Evolutionary conservation across 495 filamentous ascomycete genomes (phyloP), one percentile per base, ranked within the genome.

Genomic region (Copromyces sp.): DNA sequence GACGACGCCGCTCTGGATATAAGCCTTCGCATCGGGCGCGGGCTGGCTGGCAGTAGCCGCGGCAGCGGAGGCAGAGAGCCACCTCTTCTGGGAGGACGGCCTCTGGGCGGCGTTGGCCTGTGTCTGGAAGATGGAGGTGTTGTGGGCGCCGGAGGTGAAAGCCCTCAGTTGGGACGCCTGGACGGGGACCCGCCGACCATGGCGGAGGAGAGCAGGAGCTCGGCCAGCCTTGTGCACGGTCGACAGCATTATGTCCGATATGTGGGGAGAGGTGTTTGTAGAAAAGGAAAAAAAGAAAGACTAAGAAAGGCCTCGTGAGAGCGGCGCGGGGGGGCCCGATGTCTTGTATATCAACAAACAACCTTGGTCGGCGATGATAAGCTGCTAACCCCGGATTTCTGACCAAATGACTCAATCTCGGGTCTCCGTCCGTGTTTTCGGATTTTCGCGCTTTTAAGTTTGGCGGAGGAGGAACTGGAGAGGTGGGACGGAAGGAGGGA

Each of bases 11-110:
- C 93, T 97, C 69, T 90, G 87, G 71, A 98, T 85, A 81, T 97
- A 97, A 69, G 94, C 92, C 78, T 95, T 90, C 24, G 94, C 90
- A 77, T 92, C 91, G 40, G 94, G 95, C 53, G 93, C 90, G 74
- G 86, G 83, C 81, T 94, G 89, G 35, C 79, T 70, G 41, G 74
- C 79, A 69, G 74, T 78, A 69, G 77, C 75, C 38, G 76, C 74
- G 59, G 80, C 76, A 53, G 78, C 73, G 71, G 76, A 75, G 65
- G 79, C 78, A 44, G 82, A 81, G 73, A 85, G 80, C 59, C 81
- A 78, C 35, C 84, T 80, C 73, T 84, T 82, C 74, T 84, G 81
- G 53, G 68, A 71, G 70, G 78, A 73, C 24, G 37, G 29, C 53
- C 53, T 65, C 53, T 71, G 72, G 72, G 74, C 68, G 69, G 71